A percentile compares a stretch with the other conserved stretches of the same genome.
Evolutionary conservation across 176 grass and related monocot species (phyloP).

Genomic region (Rhynchospora pubera): DNA sequence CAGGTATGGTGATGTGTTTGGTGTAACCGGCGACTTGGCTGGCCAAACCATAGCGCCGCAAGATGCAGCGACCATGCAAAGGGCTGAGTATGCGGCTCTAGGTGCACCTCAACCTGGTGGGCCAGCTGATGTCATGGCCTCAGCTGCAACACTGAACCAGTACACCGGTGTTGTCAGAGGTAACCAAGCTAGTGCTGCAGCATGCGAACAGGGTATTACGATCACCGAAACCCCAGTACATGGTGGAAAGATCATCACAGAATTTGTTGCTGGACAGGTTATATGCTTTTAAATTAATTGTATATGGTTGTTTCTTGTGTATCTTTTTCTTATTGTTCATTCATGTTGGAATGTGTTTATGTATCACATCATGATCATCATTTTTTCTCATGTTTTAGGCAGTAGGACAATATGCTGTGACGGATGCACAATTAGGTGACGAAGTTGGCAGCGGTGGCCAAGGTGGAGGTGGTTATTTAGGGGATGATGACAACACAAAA

Average conservation of each 20-base stretch:
- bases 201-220: slow-evolving; percentile 18
- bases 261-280: slow-evolving; percentile 53
- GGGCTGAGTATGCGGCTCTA: slow-evolving; percentile 35
- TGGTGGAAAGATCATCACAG: slow-evolving; percentile 36
- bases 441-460: background rate
- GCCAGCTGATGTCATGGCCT: slow-evolving; percentile 33
- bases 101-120: slow-evolving; percentile 37
- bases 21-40: slow-evolving; percentile 35
- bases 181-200: slow-evolving; percentile 19
- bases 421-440: background rate
- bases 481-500: background rate
- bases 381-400: background rate
- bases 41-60: slow-evolving; percentile 34
- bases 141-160: slow-evolving; percentile 39
- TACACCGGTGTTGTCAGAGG: slow-evolving; percentile 27
- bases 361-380: background rate
- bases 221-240: slow-evolving; percentile 40
- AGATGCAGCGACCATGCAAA: slow-evolving; percentile 56
- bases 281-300: background rate
- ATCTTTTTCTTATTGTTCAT: background rate
- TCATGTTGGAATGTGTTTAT: background rate
- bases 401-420: slow-evolving; percentile 19
- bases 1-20: slow-evolving; percentile 55
- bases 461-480: background rate
- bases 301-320: background rate